Evolutionary conservation across 179 eudicot species (phyloP).

Genomic region (Beta lomatogona): DNA sequence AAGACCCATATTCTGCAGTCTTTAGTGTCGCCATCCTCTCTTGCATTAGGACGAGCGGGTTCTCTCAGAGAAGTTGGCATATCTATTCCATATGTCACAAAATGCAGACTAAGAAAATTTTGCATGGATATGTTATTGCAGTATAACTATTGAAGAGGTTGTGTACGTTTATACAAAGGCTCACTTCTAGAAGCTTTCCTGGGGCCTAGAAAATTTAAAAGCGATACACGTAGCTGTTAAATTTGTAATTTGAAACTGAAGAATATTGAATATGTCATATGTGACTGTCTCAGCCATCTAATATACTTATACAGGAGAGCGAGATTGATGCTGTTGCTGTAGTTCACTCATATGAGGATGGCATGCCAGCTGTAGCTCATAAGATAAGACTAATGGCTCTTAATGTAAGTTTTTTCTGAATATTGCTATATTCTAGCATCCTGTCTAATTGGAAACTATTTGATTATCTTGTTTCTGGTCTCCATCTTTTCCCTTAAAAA

Average conservation of each 20-base stretch:
- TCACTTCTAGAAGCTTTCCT: background rate
- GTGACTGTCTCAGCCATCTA: background rate
- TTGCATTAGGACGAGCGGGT: background rate
- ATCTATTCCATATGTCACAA: background rate
- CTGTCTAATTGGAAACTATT: background rate
- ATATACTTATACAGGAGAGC: conserved; percentile 64
- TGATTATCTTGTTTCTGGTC: background rate
- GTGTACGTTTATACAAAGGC: background rate
- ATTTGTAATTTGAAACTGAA: background rate
- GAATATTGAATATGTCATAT: background rate
- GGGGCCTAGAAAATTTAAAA: background rate
- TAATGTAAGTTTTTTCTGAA: conserved; percentile 52
- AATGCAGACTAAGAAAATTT: background rate
- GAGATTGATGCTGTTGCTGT: conserved; percentile 73
- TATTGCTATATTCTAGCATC: background rate
- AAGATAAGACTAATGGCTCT: conserved; percentile 89
- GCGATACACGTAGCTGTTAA: background rate
- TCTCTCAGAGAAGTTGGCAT: background rate
- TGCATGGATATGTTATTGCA: background rate
- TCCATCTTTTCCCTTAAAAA: background rate
- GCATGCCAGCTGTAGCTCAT: conserved; percentile 79
- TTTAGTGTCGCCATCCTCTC: background rate
- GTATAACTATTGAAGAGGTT: background rate
- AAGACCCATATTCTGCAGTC: background rate
- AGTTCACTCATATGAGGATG: conserved; percentile 94